Evolutionary conservation across 306 rosid genomes (phyloP).

Genomic region (Citrullus mucosospermus): DNA sequence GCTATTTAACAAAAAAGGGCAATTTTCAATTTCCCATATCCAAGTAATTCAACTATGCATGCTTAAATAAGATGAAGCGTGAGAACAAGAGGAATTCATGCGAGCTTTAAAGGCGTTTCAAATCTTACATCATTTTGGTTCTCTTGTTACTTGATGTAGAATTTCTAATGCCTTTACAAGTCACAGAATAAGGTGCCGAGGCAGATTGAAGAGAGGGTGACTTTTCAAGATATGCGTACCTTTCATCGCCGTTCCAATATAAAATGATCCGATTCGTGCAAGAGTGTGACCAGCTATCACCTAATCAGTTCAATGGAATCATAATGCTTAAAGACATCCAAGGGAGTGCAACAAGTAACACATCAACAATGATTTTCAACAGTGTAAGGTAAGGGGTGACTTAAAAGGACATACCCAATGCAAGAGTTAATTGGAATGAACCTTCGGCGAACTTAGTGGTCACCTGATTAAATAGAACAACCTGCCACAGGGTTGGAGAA

Average conservation of each 20-base stretch:
- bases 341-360: background rate
- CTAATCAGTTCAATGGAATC: slow-evolving; percentile 27
- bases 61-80: background rate
- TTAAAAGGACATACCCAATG: slow-evolving; percentile 42
- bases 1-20: background rate
- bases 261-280: slow-evolving; percentile 79
- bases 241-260: slow-evolving; percentile 62
- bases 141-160: slow-evolving; percentile 43
- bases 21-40: background rate
- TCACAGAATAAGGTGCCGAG: slow-evolving; percentile 65
- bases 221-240: slow-evolving; percentile 66
- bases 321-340: slow-evolving; percentile 2
- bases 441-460: slow-evolving; percentile 72
- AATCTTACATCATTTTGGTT: slow-evolving; percentile 34
- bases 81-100: background rate
- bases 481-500: slow-evolving; percentile 30
- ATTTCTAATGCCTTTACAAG: slow-evolving; percentile 49
- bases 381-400: background rate
- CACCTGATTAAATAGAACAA: slow-evolving; percentile 84
- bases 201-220: slow-evolving; percentile 63
- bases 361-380: background rate
- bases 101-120: background rate
- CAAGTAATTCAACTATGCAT: background rate
- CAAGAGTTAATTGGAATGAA: slow-evolving; percentile 80
- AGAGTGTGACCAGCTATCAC: slow-evolving; percentile 95